These are phyloP conservation scores for Penicillium riverlandense DNA, from an alignment of 495 filamentous ascomycete species.

Conservation along the genomic window DNA sequence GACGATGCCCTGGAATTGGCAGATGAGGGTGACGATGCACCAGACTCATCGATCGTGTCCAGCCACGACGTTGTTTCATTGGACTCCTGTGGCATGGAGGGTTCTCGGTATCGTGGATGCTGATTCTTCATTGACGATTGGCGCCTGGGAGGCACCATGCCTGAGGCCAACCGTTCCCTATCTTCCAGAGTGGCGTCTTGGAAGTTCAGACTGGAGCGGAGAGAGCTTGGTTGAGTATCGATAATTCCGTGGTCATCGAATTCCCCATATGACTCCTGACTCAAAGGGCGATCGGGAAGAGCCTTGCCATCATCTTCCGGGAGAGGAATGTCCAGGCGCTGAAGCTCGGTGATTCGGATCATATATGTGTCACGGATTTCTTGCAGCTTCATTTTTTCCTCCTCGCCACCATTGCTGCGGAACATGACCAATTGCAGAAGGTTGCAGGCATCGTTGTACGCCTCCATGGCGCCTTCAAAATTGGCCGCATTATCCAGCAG, in stretches of 20 bases:
- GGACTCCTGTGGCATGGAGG: slow-evolving; percentile 26
- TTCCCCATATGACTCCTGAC: slow-evolving; percentile 54
- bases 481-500: slow-evolving; percentile 92
- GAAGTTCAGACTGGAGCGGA: slow-evolving; percentile 13
- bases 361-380: slow-evolving; percentile 86
- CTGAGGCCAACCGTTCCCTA: slow-evolving; percentile 10
- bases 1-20: slow-evolving; percentile 73
- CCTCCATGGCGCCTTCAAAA: slow-evolving; percentile 84
- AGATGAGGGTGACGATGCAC: slow-evolving; percentile 72
- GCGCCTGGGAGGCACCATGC: slow-evolving; percentile 28
- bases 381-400: slow-evolving; percentile 76
- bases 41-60: slow-evolving; percentile 94
- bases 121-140: slow-evolving; percentile 20
- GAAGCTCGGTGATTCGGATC: slow-evolving; percentile 77
- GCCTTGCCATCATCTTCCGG: slow-evolving; percentile 55
- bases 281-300: slow-evolving; percentile 70
- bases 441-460: slow-evolving; percentile 82
- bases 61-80: slow-evolving; percentile 89
- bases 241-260: background rate
- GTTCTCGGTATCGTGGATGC: slow-evolving; percentile 15
- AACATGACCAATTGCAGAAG: slow-evolving; percentile 82
- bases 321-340: slow-evolving; percentile 55
- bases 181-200: slow-evolving; percentile 14
- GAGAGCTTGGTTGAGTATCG: slow-evolving; percentile 14
- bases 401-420: slow-evolving; percentile 70